These are phyloP conservation scores for Adansonia rubrostipa DNA, from an alignment of 441 rosid species.

Conservation along the genomic window DNA sequence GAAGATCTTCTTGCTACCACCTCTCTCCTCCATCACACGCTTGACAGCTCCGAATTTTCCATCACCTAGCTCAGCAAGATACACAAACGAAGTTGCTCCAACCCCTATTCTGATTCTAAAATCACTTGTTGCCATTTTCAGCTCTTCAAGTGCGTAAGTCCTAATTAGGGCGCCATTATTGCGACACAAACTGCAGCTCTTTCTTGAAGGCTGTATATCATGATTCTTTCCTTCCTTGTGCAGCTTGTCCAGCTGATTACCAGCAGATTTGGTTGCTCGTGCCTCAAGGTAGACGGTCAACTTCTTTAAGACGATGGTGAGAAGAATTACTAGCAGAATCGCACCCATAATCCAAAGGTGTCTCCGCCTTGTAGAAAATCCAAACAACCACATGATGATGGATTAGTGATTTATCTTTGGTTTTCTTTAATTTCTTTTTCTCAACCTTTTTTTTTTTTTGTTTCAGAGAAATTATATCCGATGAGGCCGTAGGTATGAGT, in stretches of 20 bases:
- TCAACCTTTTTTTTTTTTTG: background rate
- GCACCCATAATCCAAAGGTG: constrained; percentile 40
- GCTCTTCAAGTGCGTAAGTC: constrained; percentile 47
- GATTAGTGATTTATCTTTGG: background rate
- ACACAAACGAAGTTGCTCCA: too few species aligned
- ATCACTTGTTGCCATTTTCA: too few species aligned
- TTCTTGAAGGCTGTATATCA: background rate
- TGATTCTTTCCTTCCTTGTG: background rate
- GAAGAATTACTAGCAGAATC: constrained; percentile 37
- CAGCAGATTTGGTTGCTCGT: constrained; percentile 8
- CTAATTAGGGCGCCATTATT: constrained; percentile 27
- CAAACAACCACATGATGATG: constrained; percentile 44
- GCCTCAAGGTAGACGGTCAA: constrained; percentile 30
- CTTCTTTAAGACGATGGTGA: constrained; percentile 31
- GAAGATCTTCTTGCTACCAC: constrained; percentile 28
- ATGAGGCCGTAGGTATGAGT: background rate
- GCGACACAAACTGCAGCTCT: constrained; percentile 14
- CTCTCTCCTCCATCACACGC: constrained; percentile 51
- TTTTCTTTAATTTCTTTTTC: background rate
- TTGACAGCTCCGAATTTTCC: constrained; percentile 28
- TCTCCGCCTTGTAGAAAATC: constrained; percentile 41
- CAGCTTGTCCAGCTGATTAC: background rate
- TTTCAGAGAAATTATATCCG: background rate
- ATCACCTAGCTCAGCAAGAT: too few species aligned
- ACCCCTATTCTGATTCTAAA: too few species aligned